A percentile compares a stretch with the other conserved stretches of the same genome.
Conservation (phyloP, 495 filamentous ascomycete genomes). For the Aspergillus affinis region DNA sequence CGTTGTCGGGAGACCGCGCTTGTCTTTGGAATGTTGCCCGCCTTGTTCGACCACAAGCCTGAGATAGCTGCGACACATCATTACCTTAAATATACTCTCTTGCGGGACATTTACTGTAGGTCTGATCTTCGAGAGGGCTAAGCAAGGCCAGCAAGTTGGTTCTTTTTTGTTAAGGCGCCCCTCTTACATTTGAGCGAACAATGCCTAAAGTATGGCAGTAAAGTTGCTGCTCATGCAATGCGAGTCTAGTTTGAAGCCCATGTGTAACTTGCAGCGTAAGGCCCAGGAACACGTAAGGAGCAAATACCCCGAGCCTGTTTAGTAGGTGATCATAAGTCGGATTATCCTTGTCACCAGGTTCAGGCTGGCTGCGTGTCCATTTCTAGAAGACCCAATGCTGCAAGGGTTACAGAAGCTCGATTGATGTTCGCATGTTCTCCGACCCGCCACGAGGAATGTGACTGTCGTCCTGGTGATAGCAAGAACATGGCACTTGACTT, state of each 20-base stretch:
- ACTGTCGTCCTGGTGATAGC: constrained; percentile 2
- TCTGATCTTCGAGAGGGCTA: no score
- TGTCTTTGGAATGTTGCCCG: not conserved
- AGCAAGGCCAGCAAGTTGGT: no score
- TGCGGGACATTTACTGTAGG: not conserved
- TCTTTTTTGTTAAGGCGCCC: no score
- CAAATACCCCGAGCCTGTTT: not conserved
- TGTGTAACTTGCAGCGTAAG: not conserved
- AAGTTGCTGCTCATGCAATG: not conserved
- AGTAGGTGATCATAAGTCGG: no score
- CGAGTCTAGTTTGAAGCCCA: not conserved
- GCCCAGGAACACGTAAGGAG: not conserved
- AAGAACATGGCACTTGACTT: not conserved
- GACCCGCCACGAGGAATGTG: constrained; percentile 3
- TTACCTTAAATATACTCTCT: not conserved
- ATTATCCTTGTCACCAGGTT: no score
- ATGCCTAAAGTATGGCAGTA: no score
- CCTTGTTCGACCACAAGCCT: not conserved
- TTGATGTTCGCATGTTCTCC: not conserved
- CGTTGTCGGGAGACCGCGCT: not conserved
- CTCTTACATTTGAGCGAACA: no score
- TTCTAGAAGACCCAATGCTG: not conserved
- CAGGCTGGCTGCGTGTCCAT: not conserved
- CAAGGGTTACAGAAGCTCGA: not conserved
- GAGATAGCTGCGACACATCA: not conserved